phyloP scores from a whole-genome alignment of 2,329 filamentous ascomycete genomes.

The Nigrospora oryzae region DNA sequence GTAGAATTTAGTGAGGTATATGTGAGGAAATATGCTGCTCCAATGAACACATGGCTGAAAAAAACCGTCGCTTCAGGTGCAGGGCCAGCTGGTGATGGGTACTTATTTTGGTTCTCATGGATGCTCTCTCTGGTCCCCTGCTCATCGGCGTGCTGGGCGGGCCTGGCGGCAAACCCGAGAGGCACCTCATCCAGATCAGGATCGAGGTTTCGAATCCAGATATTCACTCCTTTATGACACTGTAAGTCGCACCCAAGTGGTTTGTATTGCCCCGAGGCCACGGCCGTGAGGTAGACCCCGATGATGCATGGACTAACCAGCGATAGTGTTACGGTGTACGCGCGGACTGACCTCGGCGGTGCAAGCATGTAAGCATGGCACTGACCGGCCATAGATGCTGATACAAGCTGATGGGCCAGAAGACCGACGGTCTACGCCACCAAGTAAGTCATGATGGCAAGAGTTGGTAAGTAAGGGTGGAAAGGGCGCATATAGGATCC shows the following conservation, averaged over 20 bases:
- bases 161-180: constrained; percentile 9
- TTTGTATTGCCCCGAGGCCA: too few species aligned
- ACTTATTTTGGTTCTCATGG: constrained; percentile 15
- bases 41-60: constrained; percentile 18
- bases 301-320: too few species aligned
- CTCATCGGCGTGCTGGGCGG: constrained; percentile 14
- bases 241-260: constrained; percentile 7
- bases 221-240: constrained; percentile 17
- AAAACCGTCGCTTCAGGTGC: constrained; percentile 16
- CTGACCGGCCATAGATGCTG: too few species aligned
- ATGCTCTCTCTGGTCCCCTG: constrained; percentile 10
- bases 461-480: too few species aligned
- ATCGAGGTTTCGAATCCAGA: constrained; percentile 11
- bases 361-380: too few species aligned
- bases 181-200: constrained; percentile 11
- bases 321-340: too few species aligned
- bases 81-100: constrained; percentile 18
- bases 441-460: too few species aligned
- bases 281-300: too few species aligned
- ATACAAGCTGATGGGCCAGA: too few species aligned
- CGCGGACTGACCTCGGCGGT: too few species aligned
- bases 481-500: too few species aligned
- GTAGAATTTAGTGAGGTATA: constrained; percentile 10
- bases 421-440: too few species aligned
- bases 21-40: constrained; percentile 13